Percentiles rank a stretch among this genome's conserved stretches.
These are phyloP conservation scores for Kluyveromyces dobzhanskii DNA, from an alignment of 805 yeast species.

Conservation along the genomic window DNA sequence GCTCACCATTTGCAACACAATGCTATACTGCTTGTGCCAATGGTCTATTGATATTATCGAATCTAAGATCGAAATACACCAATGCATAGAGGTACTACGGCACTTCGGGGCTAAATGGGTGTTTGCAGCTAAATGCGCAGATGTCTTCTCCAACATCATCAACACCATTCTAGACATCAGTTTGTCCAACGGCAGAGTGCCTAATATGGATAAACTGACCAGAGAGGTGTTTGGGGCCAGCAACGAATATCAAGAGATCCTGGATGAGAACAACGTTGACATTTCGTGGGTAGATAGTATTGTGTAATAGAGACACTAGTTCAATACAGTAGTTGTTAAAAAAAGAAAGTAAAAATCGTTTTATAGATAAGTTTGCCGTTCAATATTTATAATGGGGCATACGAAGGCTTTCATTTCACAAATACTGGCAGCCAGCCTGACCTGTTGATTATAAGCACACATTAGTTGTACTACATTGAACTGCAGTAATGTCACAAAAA, in stretches of 20 bases:
- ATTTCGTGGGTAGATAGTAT: slow-evolving; percentile 34
- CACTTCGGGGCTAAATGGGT: slow-evolving; percentile 41
- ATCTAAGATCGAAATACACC: slow-evolving; percentile 38
- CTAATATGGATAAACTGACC: slow-evolving; percentile 34
- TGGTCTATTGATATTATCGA: slow-evolving; percentile 39
- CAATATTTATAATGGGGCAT: no score
- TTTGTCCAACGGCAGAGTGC: slow-evolving; percentile 30
- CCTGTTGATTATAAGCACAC: no score
- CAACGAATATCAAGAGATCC: slow-evolving; percentile 38
- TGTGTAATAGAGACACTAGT: slow-evolving; percentile 7
- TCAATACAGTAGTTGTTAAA: no score
- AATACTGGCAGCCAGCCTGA: no score
- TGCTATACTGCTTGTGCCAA: slow-evolving; percentile 39
- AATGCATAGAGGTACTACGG: slow-evolving; percentile 38
- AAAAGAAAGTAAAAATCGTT: no score
- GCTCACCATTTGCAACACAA: slow-evolving; percentile 38
- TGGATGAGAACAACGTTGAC: slow-evolving; percentile 39
- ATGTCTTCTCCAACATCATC: slow-evolving; percentile 36
- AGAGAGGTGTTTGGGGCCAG: slow-evolving; percentile 37
- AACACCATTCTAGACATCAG: slow-evolving; percentile 40
- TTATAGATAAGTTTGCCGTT: no score
- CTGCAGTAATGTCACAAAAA: no score
- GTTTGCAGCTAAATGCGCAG: slow-evolving; percentile 37
- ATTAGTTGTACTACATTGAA: no score
- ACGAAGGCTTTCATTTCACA: no score